Percentiles rank a stretch among this genome's conserved stretches.
Conservation (phyloP, 2,329 filamentous ascomycete species). For the Neonectria ditissima region DNA sequence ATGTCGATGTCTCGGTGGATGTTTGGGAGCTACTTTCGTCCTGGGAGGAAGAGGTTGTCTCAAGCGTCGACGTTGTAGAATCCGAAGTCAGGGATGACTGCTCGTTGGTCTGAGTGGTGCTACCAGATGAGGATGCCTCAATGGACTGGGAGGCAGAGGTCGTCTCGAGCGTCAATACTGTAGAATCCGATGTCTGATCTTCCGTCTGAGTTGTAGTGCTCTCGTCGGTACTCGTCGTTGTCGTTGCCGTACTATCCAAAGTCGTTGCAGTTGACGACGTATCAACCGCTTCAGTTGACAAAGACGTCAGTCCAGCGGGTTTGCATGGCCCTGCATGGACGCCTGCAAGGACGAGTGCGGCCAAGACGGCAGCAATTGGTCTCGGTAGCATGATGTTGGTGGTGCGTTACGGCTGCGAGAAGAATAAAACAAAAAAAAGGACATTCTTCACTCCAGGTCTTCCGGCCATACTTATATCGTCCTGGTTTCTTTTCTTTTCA, state of each 20-base stretch:
- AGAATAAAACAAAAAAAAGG: neutral
- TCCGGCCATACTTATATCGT: neutral
- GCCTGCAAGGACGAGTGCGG: neutral
- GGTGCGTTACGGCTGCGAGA: neutral
- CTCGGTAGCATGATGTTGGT: neutral
- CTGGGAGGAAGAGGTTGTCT: neutral
- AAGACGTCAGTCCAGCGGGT: neutral
- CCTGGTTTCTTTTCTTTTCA: neutral
- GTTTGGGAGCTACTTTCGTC: neutral
- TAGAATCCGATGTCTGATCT: neutral
- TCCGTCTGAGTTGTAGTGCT: neutral
- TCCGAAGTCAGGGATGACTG: neutral
- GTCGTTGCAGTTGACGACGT: neutral
- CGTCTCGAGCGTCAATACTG: neutral
- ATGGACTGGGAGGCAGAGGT: neutral
- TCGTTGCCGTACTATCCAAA: neutral
- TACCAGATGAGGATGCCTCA: neutral
- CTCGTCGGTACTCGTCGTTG: neutral
- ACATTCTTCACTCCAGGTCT: neutral
- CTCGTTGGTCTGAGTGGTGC: neutral
- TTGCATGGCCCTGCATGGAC: neutral
- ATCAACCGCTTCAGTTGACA: neutral
- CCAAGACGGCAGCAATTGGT: neutral
- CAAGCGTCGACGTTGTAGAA: neutral
- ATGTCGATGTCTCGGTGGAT: neutral